Evolutionary conservation across 1,284 basidiomycete genomes (phyloP).

Genomic region (Ganoderma multipileum): DNA sequence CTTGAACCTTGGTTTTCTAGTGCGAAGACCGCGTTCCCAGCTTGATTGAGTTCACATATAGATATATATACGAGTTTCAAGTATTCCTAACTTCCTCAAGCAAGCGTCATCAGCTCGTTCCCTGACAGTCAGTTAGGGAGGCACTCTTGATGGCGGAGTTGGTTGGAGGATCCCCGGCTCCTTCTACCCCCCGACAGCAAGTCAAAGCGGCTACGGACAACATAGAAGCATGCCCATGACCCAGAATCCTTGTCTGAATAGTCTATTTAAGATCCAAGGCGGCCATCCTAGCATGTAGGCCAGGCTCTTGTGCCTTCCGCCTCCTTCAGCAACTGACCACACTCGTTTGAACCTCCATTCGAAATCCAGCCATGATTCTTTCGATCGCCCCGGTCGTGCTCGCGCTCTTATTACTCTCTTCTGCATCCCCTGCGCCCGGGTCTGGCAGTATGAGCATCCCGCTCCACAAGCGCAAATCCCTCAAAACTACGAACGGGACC

Average conservation of each 20-base stretch:
- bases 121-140: not conserved
- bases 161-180: not conserved
- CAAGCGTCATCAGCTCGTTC: not conserved
- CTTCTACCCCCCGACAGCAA: not conserved
- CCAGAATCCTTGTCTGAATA: not conserved
- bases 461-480: conserved; percentile 23
- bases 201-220: not conserved
- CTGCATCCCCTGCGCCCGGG: conserved; percentile 12
- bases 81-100: not conserved
- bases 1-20: not conserved
- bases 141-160: not conserved
- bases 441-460: conserved; percentile 22
- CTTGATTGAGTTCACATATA: not conserved
- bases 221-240: not conserved
- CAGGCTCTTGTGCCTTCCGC: not conserved
- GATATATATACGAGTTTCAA: not conserved
- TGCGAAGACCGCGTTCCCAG: not conserved
- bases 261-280: not conserved
- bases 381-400: conserved; percentile 22
- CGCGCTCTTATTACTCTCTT: conserved; percentile 24
- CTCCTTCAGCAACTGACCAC: not conserved
- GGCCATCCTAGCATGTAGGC: not conserved
- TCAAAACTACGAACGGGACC: conserved; percentile 30
- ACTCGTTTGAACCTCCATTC: not conserved
- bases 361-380: conserved; percentile 22